These are phyloP conservation scores for Metschnikowia kunwiensis DNA, from an alignment of 805 yeast species.

Conservation along the genomic window DNA sequence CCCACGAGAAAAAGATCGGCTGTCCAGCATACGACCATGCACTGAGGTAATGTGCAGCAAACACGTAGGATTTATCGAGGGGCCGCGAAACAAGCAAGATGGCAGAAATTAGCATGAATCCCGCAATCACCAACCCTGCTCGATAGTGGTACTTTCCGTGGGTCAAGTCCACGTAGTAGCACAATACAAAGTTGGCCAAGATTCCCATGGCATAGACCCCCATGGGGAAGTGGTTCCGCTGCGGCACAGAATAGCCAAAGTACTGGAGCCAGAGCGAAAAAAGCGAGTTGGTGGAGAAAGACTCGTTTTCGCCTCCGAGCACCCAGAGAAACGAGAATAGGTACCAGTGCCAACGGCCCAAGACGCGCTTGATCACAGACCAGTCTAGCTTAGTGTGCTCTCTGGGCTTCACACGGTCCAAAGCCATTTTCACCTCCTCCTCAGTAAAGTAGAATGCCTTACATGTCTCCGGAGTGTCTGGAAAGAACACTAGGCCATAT, in stretches of 20 bases:
- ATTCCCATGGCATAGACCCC: slow-evolving; percentile 54
- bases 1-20: slow-evolving; percentile 62
- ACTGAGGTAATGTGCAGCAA: slow-evolving; percentile 54
- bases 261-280: slow-evolving; percentile 47
- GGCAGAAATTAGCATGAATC: slow-evolving; percentile 43
- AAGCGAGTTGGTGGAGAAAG: slow-evolving; percentile 44
- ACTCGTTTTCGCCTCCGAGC: slow-evolving; percentile 48
- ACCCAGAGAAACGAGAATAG: slow-evolving; percentile 51
- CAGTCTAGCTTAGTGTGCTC: slow-evolving; percentile 12
- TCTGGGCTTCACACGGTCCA: slow-evolving; percentile 10
- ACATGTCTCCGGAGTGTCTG: slow-evolving; percentile 51
- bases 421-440: slow-evolving; percentile 19
- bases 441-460: slow-evolving; percentile 35
- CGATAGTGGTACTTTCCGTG: slow-evolving; percentile 41
- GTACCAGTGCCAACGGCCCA: slow-evolving; percentile 57
- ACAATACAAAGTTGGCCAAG: slow-evolving; percentile 42
- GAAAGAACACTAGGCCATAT: slow-evolving; percentile 46
- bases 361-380: slow-evolving; percentile 35
- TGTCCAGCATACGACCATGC: slow-evolving; percentile 59
- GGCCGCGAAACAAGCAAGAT: slow-evolving; percentile 47
- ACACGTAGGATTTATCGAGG: slow-evolving; percentile 33
- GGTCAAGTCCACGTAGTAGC: slow-evolving; percentile 42
- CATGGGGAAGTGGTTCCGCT: slow-evolving; percentile 52
- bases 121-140: slow-evolving; percentile 44
- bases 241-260: slow-evolving; percentile 39